A percentile compares a stretch with the other conserved stretches of the same genome.
These are phyloP conservation scores for Candida montana DNA, from an alignment of 805 yeast species.

Conservation along the genomic window DNA sequence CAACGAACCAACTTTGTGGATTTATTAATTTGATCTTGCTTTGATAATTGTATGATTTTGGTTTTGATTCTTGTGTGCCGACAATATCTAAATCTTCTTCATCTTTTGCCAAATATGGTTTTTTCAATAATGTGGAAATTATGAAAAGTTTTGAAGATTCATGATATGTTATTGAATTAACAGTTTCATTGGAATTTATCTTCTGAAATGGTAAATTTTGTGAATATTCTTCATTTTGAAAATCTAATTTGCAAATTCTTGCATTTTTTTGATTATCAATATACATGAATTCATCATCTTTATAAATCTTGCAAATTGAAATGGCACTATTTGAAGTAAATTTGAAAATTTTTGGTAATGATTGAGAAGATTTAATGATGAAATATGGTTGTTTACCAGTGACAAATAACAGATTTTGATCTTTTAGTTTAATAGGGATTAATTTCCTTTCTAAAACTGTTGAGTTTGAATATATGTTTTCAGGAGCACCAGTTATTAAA, in stretches of 20 bases:
- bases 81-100: conserved; percentile 66
- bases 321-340: conserved; percentile 61
- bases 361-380: conserved; percentile 57
- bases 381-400: conserved; percentile 72
- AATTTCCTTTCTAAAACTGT: conserved; percentile 63
- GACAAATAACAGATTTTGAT: conserved; percentile 55
- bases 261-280: conserved; percentile 69
- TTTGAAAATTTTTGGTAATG: conserved; percentile 59
- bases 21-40: conserved; percentile 64
- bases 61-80: conserved; percentile 46
- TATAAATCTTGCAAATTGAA: conserved; percentile 52
- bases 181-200: conserved; percentile 49
- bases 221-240: conserved; percentile 41
- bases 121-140: conserved; percentile 52
- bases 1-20: conserved; percentile 65
- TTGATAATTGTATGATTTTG: conserved; percentile 51
- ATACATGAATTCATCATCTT: conserved; percentile 44
- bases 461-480: conserved; percentile 58
- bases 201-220: conserved; percentile 55
- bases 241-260: conserved; percentile 37
- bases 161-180: conserved; percentile 66
- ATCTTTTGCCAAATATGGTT: conserved; percentile 61
- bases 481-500: conserved; percentile 73
- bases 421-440: conserved; percentile 54
- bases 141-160: conserved; percentile 57